phyloP scores from a whole-genome alignment of 2,329 filamentous ascomycete species.

The Clarireedia paspali region DNA sequence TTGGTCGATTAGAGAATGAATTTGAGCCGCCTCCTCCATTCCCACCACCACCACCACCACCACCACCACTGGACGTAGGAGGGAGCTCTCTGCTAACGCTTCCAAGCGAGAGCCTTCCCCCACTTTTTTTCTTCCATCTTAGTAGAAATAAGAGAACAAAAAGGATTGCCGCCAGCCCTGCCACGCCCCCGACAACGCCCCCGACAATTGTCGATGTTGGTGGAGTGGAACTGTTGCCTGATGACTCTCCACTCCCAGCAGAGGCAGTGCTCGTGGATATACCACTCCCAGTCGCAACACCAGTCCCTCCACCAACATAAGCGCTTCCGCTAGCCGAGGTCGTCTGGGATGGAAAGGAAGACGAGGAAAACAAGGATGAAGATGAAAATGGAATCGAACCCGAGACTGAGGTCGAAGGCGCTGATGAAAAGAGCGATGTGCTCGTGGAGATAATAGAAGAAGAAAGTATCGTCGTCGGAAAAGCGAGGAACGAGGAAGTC shows the following conservation, averaged over 20 bases:
- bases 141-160: conserved; percentile 46
- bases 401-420: conserved; percentile 4
- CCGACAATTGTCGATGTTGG: conserved; percentile 26
- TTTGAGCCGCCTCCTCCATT: conserved; percentile 23
- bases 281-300: neutral
- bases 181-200: conserved; percentile 34
- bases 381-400: conserved; percentile 2
- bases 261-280: conserved; percentile 16
- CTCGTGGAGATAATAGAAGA: conserved; percentile 5
- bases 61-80: conserved; percentile 29
- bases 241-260: conserved; percentile 13
- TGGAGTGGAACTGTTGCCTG: conserved; percentile 10
- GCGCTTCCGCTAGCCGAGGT: conserved; percentile 7
- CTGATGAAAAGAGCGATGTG: neutral
- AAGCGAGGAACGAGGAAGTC: conserved; percentile 11
- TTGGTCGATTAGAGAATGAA: conserved; percentile 14
- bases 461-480: conserved; percentile 8
- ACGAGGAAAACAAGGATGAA: conserved; percentile 6
- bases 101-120: conserved; percentile 36
- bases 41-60: conserved; percentile 31
- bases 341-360: conserved; percentile 1
- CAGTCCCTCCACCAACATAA: conserved; percentile 12
- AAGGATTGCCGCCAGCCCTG: conserved; percentile 49
- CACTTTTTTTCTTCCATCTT: conserved; percentile 44
- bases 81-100: conserved; percentile 17